Percentiles rank a stretch among this genome's conserved stretches.
Evolutionary conservation across 306 rosid genomes (phyloP).

Genomic region (barrel medic (Medicago truncatula)): MtrunA17r5.0-ANR NC_053045.1:36242501-36243000

Average conservation of each 20-base stretch:
- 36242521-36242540: slow-evolving; percentile 86
- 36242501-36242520: slow-evolving; percentile 39
- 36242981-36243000: slow-evolving; percentile 14
- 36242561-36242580: slow-evolving; percentile 97
- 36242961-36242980: slow-evolving; percentile 24
- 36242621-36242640: slow-evolving; percentile 33
- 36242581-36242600: slow-evolving; percentile 94
- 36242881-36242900: slow-evolving; percentile 9
- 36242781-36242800: slow-evolving; percentile 99
- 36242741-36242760: slow-evolving; percentile 85
- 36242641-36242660: slow-evolving; percentile 17
- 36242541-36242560: slow-evolving; percentile 98
- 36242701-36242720: slow-evolving; percentile 98
- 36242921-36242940: slow-evolving; percentile 11
- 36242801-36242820: slow-evolving; percentile 82
- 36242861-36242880: slow-evolving; percentile 30
- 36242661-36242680: slow-evolving; percentile 31
- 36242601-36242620: slow-evolving; percentile 88
- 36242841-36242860: slow-evolving; percentile 3
- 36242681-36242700: slow-evolving; percentile 97
- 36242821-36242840: slow-evolving; percentile 28
- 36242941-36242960: neutral
- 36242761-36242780: slow-evolving; percentile 81
- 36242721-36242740: slow-evolving; percentile 96
- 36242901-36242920: neutral